Base-by-base conservation (phyloP, 2,329 filamentous ascomycete species). In the Colletotrichum aenigma region DNA sequence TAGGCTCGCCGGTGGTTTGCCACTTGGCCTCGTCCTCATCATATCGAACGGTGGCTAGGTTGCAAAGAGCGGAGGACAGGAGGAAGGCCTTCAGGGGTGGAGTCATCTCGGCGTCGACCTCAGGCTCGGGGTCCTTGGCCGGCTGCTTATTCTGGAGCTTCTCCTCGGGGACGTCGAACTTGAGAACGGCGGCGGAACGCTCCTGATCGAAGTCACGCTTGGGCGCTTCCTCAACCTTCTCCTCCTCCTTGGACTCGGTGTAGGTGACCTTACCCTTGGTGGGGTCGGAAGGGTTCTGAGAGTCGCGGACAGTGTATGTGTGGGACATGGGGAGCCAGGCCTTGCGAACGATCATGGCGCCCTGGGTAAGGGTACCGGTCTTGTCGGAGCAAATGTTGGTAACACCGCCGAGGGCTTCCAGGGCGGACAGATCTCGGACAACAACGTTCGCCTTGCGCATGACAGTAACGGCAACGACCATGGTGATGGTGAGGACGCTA, bases 301-400 rank as follows among this genome's bases (percentile, higher is more conserved):
- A 90, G 76, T 92, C 89, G 76, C 88, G 87, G n/a, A 94, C 90
- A 2, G 88, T 90, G 80, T 93, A 90, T 55, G 90, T 86, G 43
- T 88, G 88, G 3, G 88, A 88, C 15, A 85, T 86, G 0, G 92
- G 92, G 52, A 94, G 88, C 90, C 92, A 94, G 1, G 90, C 91
- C 80, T 93, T 92, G 77, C 91, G 88, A 18, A 93, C 91, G 77
- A 94, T 91, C 93, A 94, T 94, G 79, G 92, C 92, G 43, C 93
- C 91, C 78, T 93, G 90, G 0, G 92, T 93, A 16, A 93, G 85
- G 1, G 93, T 95, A 16, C 93, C 93, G 0, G 93, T 94, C 84
- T 94, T 94, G 84, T 94, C 93, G 28, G 92, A 94, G 83, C 93
- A 94, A 79, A 94, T 93, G 80, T 94, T 92, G 72, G 92, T 94